Evolutionary conservation across 352 stramenopile genomes (phyloP), one percentile per base, ranked within the genome.

Genomic region (Globisporangium megalacanthum): DNA sequence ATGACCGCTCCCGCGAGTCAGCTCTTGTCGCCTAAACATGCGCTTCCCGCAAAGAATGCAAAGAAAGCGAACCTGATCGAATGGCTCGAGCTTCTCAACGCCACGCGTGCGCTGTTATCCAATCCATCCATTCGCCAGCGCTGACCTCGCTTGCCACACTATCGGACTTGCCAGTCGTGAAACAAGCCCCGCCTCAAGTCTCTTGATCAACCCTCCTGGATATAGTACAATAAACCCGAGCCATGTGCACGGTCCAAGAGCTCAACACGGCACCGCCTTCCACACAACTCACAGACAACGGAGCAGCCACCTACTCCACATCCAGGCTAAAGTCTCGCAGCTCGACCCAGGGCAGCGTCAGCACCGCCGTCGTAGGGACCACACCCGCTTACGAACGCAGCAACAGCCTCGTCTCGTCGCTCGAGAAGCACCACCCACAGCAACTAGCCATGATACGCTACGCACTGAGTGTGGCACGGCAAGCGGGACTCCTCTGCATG

Each of bases 21-120:
- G 41, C 15, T 48, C n/a, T 48, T 29, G 52, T 57, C 39, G 39
- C 52, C 52, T 57, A 49, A 44, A 52, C 53, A 58, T 48, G 39
- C 52, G 42, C 42, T 48, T 48, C 42, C 42, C 42, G 42, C 42
- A 29, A 17, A 48, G n/a, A 17, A 7, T 48, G 20, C 42, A 17
- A 17, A 11, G 41, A 46, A 6, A 20, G 41, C 41, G 14, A 15
- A 8, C 13, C 11, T 13, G 41, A 20, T 10, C 15, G 8, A 8
- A 46, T 20, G 15, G 25, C 4, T 29, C 25, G 25, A 29, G 25
- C 25, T 29, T 29, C 25, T 29, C 4, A 1, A 29, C 25, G 25
- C 25, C 5, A 19, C 4, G 42, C 42, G n/a, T 48, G 17, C 25
- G 25, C 25, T 4, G 25, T 29, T 4, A 29, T 29, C 25, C 25